Evolutionary conservation across 1,284 basidiomycete species (phyloP).

Genomic region (Apiotrichum mycotoxinovorans): DNA sequence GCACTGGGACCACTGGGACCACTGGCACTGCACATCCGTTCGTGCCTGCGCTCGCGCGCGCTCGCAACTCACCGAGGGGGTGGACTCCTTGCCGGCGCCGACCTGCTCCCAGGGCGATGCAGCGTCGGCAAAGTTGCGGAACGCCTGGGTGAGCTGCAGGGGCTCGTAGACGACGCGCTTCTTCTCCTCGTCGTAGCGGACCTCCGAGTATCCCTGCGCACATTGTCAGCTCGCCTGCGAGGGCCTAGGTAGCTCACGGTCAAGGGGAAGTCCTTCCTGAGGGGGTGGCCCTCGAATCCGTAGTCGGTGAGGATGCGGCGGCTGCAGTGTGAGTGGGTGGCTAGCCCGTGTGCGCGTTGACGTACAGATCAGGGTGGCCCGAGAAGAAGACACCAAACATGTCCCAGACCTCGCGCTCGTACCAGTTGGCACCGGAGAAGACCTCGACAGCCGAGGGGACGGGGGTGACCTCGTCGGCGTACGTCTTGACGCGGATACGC

Average conservation of each 20-base stretch:
- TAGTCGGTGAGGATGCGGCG: slow-evolving; percentile 98
- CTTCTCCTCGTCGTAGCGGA: slow-evolving; percentile 96
- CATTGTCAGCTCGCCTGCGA: slow-evolving; percentile 33
- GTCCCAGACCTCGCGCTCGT: slow-evolving; percentile 96
- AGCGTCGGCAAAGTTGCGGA: slow-evolving; percentile 91
- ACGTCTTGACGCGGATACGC: slow-evolving; percentile 95
- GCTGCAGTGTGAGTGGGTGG: slow-evolving; percentile 50
- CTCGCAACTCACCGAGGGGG: slow-evolving; percentile 30
- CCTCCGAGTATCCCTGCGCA: slow-evolving; percentile 87
- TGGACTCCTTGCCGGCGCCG: slow-evolving; percentile 63
- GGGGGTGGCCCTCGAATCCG: slow-evolving; percentile 95
- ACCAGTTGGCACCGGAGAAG: slow-evolving; percentile 95
- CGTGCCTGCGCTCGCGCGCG: neutral
- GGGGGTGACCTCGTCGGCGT: slow-evolving; percentile 90
- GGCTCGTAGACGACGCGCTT: slow-evolving; percentile 99
- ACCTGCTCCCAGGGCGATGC: slow-evolving; percentile 94
- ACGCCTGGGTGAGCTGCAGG: slow-evolving; percentile 94
- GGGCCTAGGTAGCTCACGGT: slow-evolving; percentile 59
- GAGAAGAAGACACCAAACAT: slow-evolving; percentile 96
- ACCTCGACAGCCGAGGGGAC: slow-evolving; percentile 79
- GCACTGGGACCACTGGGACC: neutral
- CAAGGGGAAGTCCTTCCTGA: slow-evolving; percentile 96
- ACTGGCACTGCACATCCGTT: no score
- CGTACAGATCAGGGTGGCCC: slow-evolving; percentile 91
- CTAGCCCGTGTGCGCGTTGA: no score